Evolutionary conservation across 2,329 filamentous ascomycete genomes (phyloP), one percentile per base, ranked within the genome.

Genomic region (Arthrinium phaeospermum): DNA sequence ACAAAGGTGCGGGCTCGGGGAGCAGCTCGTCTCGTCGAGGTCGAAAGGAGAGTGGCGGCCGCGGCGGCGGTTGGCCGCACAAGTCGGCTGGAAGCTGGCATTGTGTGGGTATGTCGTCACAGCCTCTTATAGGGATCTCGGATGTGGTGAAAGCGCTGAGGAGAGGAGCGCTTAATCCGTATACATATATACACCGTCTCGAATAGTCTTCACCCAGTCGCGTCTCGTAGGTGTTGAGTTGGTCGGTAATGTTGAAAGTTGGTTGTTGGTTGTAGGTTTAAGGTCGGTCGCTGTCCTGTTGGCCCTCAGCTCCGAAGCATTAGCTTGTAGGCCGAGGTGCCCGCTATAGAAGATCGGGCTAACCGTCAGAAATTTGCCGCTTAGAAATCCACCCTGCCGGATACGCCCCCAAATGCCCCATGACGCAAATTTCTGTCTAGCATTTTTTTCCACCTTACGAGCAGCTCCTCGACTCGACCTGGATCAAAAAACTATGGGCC

Each of bases 21-120:
- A 8, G 72, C 72, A 14, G 70, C 41, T 13, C 75, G 75, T 57
- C 72, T 74, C 4, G 70, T 73, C 51, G 71, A 73, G 67, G 71
- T 77, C 22, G 75, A 71, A 34, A 75, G 72, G n/a, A 75, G 71
- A n/a, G 78, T 75, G 22, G 67, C 71, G 44, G 75, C 75, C 67
- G 78, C 76, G 22, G 67, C 72, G 27, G 75, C 75, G 68, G 78
- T 75, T 12, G 80, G 79, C 71, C 78, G 76, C 46, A 80, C 72
- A 70, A 77, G 75, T 67, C 68, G 75, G 27, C 77, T 75, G 70
- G 78, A 57, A 57, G 72, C 47, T 71, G 57, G 13, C 57, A 64
- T 64, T n/a, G 57, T 37, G 53, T 61, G 53, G 37, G 57, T 64
- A 64, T 64, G 57, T 64, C 57, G 57, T 64, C 57, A 64, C 57